phyloP scores from a whole-genome alignment of 306 rosid species.

The Vigna nakashimae region DNA sequence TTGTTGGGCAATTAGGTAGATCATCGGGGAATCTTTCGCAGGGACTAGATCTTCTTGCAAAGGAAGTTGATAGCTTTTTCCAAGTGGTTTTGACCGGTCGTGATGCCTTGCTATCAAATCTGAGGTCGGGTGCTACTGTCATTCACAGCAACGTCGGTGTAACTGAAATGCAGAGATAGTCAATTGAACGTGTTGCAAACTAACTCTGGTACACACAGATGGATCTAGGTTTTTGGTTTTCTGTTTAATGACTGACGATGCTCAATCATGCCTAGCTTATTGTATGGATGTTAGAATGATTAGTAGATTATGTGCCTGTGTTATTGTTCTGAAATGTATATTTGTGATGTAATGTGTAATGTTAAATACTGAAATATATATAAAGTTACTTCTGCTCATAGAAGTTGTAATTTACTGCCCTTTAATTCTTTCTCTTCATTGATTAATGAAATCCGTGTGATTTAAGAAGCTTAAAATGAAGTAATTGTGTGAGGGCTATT shows the following conservation, averaged over 20 bases:
- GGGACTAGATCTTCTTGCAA: constrained; percentile 80
- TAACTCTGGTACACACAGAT: constrained; percentile 35
- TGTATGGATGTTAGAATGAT: constrained; percentile 51
- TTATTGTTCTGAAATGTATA: constrained; percentile 42
- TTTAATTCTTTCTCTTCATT: constrained; percentile 19
- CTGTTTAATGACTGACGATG: constrained; percentile 48
- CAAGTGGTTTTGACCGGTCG: constrained; percentile 76
- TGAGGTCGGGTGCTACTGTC: constrained; percentile 62
- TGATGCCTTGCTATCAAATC: constrained; percentile 72
- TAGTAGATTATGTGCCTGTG: constrained; percentile 35
- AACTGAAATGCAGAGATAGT: constrained; percentile 47
- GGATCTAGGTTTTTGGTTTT: constrained; percentile 51
- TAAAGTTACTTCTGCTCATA: constrained; percentile 27
- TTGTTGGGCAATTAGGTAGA: constrained; percentile 55
- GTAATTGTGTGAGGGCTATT: background rate
- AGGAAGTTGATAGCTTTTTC: constrained; percentile 86
- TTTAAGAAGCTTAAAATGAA: background rate
- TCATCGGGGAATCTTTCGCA: constrained; percentile 62
- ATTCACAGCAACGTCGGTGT: constrained; percentile 37
- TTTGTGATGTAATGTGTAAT: constrained; percentile 49
- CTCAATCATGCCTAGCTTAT: constrained; percentile 50
- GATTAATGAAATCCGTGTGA: background rate
- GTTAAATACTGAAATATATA: constrained; percentile 40
- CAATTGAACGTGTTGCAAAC: constrained; percentile 50
- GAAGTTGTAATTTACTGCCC: constrained; percentile 1